These are phyloP conservation scores for Bisporella sp. DNA, from an alignment of 2,329 filamentous ascomycete genomes.

Conservation along the genomic window DNA sequence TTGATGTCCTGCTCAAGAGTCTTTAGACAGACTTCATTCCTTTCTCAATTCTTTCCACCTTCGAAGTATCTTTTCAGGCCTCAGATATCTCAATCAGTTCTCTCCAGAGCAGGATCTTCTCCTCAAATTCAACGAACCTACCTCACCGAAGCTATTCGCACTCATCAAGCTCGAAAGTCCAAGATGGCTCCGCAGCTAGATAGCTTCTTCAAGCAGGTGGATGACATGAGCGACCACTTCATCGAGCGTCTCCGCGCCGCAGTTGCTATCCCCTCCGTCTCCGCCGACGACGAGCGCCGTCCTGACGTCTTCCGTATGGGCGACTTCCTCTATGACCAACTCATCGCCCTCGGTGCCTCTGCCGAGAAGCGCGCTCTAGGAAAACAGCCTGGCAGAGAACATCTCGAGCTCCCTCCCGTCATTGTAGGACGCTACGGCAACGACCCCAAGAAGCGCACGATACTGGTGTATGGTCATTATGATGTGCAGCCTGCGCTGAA, in stretches of 20 bases:
- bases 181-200: conserved; percentile 90
- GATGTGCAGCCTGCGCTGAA: conserved; percentile 93
- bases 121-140: conserved; percentile 8
- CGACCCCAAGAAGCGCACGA: conserved; percentile 88
- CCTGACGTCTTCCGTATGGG: conserved; percentile 96
- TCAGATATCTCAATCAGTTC: neutral
- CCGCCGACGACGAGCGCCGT: conserved; percentile 80
- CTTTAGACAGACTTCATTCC: neutral
- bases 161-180: conserved; percentile 48
- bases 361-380: conserved; percentile 84
- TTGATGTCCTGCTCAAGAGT: neutral
- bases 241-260: conserved; percentile 86
- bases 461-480: conserved; percentile 97
- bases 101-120: too few species aligned
- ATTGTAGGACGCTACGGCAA: conserved; percentile 87
- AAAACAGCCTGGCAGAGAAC: conserved; percentile 84
- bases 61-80: neutral
- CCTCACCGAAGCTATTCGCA: conserved; percentile 19
- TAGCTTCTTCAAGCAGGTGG: conserved; percentile 88
- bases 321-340: conserved; percentile 77
- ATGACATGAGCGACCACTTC: conserved; percentile 70
- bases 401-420: conserved; percentile 87
- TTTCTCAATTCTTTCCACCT: neutral
- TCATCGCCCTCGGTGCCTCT: conserved; percentile 75
- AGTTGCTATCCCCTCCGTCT: conserved; percentile 94